Percentiles rank a stretch among this genome's conserved stretches.
These are phyloP conservation scores for Eucalyptus virginea DNA, from an alignment of 345 rosid genomes.

Conservation along the genomic window DNA sequence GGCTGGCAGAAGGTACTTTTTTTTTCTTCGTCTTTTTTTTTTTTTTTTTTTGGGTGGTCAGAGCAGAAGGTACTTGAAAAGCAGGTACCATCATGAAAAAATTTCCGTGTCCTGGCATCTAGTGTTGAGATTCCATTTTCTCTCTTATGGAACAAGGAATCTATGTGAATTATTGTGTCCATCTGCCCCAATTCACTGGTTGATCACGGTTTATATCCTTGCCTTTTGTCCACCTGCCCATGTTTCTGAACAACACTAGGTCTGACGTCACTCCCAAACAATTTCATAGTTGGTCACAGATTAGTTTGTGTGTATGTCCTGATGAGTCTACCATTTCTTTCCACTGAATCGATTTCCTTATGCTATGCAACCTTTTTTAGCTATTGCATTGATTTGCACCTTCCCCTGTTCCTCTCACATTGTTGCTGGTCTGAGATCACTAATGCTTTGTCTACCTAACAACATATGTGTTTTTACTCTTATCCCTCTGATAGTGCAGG, in stretches of 20 bases:
- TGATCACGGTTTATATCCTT: neutral
- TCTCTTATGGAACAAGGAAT: neutral
- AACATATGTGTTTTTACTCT: neutral
- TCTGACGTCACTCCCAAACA: neutral
- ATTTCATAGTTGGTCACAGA: neutral
- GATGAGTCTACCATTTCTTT: neutral
- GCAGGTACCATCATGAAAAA: neutral
- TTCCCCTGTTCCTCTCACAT: neutral
- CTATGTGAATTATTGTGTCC: neutral
- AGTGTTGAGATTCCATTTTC: neutral
- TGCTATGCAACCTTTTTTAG: neutral
- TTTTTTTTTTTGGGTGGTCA: neutral
- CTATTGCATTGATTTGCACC: neutral
- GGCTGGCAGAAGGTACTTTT: neutral
- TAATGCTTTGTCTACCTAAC: neutral
- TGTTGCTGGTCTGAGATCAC: neutral
- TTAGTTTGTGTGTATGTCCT: neutral
- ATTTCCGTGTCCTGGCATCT: neutral
- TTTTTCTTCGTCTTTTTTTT: no score
- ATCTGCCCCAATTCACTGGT: neutral
- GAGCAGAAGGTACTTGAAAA: neutral
- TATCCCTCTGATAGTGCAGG: constrained; percentile 29
- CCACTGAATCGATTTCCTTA: neutral
- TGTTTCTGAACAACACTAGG: neutral
- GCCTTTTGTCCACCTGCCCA: neutral